Evolutionary conservation across 345 rosid genomes (phyloP), one percentile per base, ranked within the genome.

Genomic region (Barbarea vulgaris): DNA sequence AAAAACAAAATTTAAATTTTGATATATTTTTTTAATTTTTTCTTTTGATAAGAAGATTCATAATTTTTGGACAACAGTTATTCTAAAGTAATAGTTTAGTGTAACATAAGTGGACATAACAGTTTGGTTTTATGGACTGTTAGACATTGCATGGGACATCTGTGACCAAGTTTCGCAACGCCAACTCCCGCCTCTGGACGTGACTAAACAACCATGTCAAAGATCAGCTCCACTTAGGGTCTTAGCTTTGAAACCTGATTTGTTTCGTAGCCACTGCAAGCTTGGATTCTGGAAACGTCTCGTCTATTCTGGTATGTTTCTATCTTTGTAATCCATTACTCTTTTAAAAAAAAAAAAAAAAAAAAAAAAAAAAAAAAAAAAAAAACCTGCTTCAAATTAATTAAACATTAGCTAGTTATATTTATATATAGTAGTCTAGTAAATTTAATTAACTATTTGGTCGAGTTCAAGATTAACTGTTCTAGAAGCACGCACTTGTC

Each of bases 191-290:
- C 0, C 34, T 22, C 24, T 67, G 59, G 31, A 39, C 9, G 39
- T 30, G 27, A 64, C 25, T 44, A 64, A 10, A 9, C 37, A 39
- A 1, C 3, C 25, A 27, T 0, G 1, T 27, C 39, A 44, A 6
- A 27, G 27, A 51, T 46, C 41, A 7, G 2, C 51, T 24, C 37
- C 37, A 24, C 62, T 53, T 22, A 37, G 18, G 27, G 1, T 67
- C 22, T n/a, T 68, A 7, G 72, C 72, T 68, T 10, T 11, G 27
- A 68, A 68, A 53, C 62, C 72, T 37, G 62, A 68, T 18, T 3
- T 68, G 27, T 53, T 68, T 54, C 62, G 13, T 37, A 67, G 72
- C 51, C 61, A 67, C 37, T 37, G 11, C 37, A 0, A 67, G 53
- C 27, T 54, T 68, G 72, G 72, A 11, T 41, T 54, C 0, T 54